Conservation (phyloP, 2,329 filamentous ascomycete species). For the Tolypocladium nubicola region DNA sequence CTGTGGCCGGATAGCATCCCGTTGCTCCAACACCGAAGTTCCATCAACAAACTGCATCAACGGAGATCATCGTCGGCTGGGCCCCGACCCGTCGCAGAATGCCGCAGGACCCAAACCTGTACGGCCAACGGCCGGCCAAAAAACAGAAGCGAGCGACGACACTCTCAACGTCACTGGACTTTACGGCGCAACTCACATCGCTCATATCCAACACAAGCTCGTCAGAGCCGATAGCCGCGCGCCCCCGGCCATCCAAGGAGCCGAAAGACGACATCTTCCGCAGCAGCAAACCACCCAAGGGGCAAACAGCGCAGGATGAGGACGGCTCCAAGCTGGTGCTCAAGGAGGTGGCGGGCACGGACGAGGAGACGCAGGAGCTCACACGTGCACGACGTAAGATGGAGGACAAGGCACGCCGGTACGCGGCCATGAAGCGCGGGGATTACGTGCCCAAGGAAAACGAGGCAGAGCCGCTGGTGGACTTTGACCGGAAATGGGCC, state of each 20-base stretch:
- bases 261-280: slow-evolving; percentile 36
- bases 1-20: not conserved
- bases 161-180: slow-evolving; percentile 66
- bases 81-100: slow-evolving; percentile 21
- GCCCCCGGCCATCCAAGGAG: slow-evolving; percentile 34
- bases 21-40: not conserved
- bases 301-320: slow-evolving; percentile 26
- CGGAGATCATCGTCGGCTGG: not conserved
- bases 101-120: slow-evolving; percentile 60
- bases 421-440: slow-evolving; percentile 85
- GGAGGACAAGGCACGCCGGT: slow-evolving; percentile 82
- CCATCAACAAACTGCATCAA: not conserved
- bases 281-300: slow-evolving; percentile 12
- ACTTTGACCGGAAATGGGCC: slow-evolving; percentile 95
- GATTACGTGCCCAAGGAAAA: slow-evolving; percentile 62
- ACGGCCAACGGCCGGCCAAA: slow-evolving; percentile 64
- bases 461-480: slow-evolving; percentile 60
- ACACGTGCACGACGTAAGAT: slow-evolving; percentile 68
- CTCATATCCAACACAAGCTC: slow-evolving; percentile 53
- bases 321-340: slow-evolving; percentile 39
- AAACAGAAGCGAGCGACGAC: slow-evolving; percentile 59
- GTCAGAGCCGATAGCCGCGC: slow-evolving; percentile 28
- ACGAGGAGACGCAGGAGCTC: slow-evolving; percentile 56
- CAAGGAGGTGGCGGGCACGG: slow-evolving; percentile 42
- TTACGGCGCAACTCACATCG: slow-evolving; percentile 77